Evolutionary conservation across 139 green algal genomes (phyloP).

Genomic region (Chlamydomonas incerta): DNA sequence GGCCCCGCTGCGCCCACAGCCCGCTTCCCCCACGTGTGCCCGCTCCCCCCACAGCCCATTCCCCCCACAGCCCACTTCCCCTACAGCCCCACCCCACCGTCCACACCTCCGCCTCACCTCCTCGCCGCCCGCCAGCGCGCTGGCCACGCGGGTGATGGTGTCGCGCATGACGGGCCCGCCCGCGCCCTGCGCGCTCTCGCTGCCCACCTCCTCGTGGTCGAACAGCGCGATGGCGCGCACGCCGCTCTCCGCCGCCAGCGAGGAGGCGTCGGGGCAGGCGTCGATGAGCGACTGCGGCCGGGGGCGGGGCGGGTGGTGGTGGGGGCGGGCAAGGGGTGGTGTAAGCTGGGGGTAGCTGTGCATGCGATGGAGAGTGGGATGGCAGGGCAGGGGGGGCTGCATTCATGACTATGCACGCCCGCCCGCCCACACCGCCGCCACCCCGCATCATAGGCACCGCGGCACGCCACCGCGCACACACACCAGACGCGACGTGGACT

Average conservation of each 20-base stretch:
- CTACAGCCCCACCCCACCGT: too few species aligned
- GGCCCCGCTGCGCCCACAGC: too few species aligned
- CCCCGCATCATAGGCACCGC: too few species aligned
- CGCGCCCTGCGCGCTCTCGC: conserved; percentile 83
- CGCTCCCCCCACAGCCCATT: too few species aligned
- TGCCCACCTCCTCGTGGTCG: conserved; percentile 97
- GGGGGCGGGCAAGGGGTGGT: not conserved
- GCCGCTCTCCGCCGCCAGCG: conserved; percentile 73
- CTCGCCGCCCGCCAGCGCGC: conserved; percentile 58
- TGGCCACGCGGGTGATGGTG: conserved; percentile 83
- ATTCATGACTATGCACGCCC: too few species aligned
- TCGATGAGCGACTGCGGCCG: conserved; percentile 80
- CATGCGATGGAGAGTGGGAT: not conserved
- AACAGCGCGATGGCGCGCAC: conserved; percentile 92
- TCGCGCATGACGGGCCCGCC: conserved; percentile 92
- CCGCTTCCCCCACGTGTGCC: too few species aligned
- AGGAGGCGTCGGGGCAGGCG: conserved; percentile 41
- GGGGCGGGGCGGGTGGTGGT: too few species aligned
- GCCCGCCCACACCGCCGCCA: too few species aligned
- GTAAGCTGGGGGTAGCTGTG: not conserved
- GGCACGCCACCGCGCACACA: too few species aligned
- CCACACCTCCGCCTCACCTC: too few species aligned
- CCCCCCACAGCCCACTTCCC: too few species aligned
- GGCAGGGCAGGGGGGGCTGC: not conserved
- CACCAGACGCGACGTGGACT: too few species aligned